Evolutionary conservation across 1,139 yeast genomes (phyloP), one percentile per base, ranked within the genome.

Genomic region (Scheffersomyces titani): DNA sequence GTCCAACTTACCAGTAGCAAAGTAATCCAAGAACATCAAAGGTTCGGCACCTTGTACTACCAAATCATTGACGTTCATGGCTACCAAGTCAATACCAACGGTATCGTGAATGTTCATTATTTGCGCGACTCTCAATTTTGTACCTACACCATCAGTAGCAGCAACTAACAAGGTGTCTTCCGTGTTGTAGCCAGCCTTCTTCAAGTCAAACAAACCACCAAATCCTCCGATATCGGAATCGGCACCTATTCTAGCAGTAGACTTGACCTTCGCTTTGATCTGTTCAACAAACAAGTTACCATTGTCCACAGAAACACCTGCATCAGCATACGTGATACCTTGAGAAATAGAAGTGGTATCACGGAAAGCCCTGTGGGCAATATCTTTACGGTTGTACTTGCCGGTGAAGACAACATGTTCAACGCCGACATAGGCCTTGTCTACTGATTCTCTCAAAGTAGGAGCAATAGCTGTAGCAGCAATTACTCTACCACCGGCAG

Each of bases 31-130:
- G 80, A 96, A 96, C 71, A 96, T 84, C 63, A 96, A 82, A 56
- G 99, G 98, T 75, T 96, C 99, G 50, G 99, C 99, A 70, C 99
- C 99, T 80, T 96, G 99, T 44, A 94, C 99, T 58, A 96, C 92
- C 69, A 96, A 83, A 75, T 96, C 99, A 70, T 94, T 94, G 53
- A 94, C 99, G 71, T 92, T 96, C 99, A 96, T 96, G 58, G 98
- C 99, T 52, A 96, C 99, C 63, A 96, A 85, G 75, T 96, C 99
- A 67, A 96, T 92, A 70, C 99, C 99, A 51, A 96, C 99, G 30
- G 99, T 93, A 72, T 92, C 87, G 71, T 96, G 98, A 57, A 90
- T 90, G 65, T 88, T 79, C 79, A 94, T 83, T 61, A 88, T 86
- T 78, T 94, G 98, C 0, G 98, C 99, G 70, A 96, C 87, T 81